Evolutionary conservation across 2,329 filamentous ascomycete species (phyloP).

Genomic region (Scopulariopsis brevicaulis): DNA sequence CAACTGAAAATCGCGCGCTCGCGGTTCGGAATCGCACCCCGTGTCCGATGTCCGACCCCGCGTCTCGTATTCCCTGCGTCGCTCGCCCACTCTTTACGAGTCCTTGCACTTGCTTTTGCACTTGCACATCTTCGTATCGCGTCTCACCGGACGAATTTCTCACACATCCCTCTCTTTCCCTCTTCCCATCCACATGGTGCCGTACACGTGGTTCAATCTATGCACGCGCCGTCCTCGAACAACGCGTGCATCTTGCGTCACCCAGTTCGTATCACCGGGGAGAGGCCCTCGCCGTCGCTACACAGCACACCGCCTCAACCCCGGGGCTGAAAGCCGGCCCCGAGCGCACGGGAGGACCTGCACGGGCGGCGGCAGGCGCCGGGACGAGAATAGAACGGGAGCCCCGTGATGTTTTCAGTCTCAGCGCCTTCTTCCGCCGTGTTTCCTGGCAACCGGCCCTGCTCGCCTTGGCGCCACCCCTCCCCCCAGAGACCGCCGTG

Average conservation of each 20-base stretch:
- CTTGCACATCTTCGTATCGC: not conserved
- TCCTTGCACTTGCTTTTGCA: too few species aligned
- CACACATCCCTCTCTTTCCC: not conserved
- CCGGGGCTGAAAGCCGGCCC: not conserved
- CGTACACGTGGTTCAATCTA: not conserved
- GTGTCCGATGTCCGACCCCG: too few species aligned
- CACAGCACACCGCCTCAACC: not conserved
- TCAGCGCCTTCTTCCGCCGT: not conserved
- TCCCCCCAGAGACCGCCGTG: not conserved
- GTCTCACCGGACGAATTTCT: not conserved
- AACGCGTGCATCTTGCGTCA: not conserved
- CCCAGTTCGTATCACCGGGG: too few species aligned
- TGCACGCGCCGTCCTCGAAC: not conserved
- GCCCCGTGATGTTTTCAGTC: not conserved
- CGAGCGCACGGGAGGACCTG: not conserved
- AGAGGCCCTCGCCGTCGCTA: not conserved
- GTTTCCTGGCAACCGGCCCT: not conserved
- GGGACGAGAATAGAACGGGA: not conserved
- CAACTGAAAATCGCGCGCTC: too few species aligned
- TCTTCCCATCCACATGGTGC: not conserved
- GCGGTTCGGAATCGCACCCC: too few species aligned
- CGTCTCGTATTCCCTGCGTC: too few species aligned
- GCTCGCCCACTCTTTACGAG: too few species aligned
- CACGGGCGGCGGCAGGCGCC: not conserved
- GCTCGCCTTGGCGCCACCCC: not conserved